A percentile compares a stretch with the other conserved stretches of the same genome.
These are phyloP conservation scores for Podila minutissima DNA, from an alignment of 192 early-diverging fungal genomes.

Conservation along the genomic window DNA sequence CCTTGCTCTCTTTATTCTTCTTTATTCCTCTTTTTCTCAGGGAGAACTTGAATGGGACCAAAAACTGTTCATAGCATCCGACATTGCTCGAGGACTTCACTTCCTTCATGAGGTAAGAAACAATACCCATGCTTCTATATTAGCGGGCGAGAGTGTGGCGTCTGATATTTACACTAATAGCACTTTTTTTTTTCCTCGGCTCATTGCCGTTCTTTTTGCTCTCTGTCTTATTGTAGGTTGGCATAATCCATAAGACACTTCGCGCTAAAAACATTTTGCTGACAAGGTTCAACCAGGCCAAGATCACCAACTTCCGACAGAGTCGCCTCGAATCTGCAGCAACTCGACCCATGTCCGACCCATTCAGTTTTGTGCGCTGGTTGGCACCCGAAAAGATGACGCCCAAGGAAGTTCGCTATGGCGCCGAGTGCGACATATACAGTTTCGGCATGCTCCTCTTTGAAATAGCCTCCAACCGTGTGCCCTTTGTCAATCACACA, in stretches of 20 bases:
- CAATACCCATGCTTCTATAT: too few species aligned
- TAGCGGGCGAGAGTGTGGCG: too few species aligned
- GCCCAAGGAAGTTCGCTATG: constrained; percentile 34
- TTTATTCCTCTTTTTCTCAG: constrained; percentile 8
- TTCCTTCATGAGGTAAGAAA: constrained; percentile 42
- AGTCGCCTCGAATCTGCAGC: constrained; percentile 41
- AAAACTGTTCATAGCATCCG: constrained; percentile 40
- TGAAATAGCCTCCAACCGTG: constrained; percentile 42
- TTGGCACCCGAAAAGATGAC: constrained; percentile 49
- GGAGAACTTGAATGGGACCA: constrained; percentile 42
- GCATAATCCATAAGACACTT: constrained; percentile 45
- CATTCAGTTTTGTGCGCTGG: constrained; percentile 51
- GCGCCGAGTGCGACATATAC: constrained; percentile 47
- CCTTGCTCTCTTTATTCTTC: not conserved
- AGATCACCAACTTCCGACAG: constrained; percentile 48
- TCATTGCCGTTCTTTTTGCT: too few species aligned
- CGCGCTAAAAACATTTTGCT: constrained; percentile 47
- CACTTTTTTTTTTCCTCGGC: too few species aligned
- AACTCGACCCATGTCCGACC: constrained; percentile 48
- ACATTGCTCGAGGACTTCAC: constrained; percentile 32
- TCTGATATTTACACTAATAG: too few species aligned
- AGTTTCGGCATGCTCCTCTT: constrained; percentile 49
- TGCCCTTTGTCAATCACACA: constrained; percentile 16
- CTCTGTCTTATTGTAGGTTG: constrained; percentile 14
- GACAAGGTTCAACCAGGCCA: constrained; percentile 37